These are phyloP conservation scores for Emmonsiellopsis sp. DNA, from an alignment of 2,329 filamentous ascomycete genomes.

Conservation along the genomic window DNA sequence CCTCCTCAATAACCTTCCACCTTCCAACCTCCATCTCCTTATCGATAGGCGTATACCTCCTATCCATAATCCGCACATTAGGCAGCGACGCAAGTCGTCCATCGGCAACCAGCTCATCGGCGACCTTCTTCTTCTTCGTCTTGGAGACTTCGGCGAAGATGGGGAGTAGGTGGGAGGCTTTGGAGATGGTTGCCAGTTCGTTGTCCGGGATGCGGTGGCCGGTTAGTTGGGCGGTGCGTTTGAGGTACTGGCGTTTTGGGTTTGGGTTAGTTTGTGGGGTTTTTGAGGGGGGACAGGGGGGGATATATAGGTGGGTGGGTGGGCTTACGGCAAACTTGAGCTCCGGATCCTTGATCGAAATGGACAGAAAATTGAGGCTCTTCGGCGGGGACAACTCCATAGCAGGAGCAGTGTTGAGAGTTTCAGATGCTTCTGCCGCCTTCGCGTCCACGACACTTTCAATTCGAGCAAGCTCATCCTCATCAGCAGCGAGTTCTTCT, in stretches of 20 bases:
- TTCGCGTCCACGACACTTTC: constrained; percentile 4
- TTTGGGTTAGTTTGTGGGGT: neutral
- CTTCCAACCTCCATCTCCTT: constrained; percentile 63
- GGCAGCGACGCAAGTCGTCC: constrained; percentile 45
- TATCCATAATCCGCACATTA: constrained; percentile 61
- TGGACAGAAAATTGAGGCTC: constrained; percentile 48
- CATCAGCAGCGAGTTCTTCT: constrained; percentile 4
- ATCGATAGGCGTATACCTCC: constrained; percentile 61
- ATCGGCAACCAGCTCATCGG: constrained; percentile 45
- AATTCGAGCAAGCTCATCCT: neutral
- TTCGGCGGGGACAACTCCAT: constrained; percentile 4
- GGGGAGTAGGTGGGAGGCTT: constrained; percentile 47
- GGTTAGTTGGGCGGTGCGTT: constrained; percentile 74
- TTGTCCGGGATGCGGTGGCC: constrained; percentile 66
- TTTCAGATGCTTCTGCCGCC: constrained; percentile 7
- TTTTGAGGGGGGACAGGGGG: neutral
- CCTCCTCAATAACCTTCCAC: constrained; percentile 70
- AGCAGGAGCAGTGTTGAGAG: constrained; percentile 1
- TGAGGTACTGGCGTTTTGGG: constrained; percentile 54
- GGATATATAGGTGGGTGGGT: neutral
- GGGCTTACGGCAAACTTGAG: constrained; percentile 66
- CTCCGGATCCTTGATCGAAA: constrained; percentile 48
- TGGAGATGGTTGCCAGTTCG: constrained; percentile 49
- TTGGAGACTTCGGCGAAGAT: constrained; percentile 33
- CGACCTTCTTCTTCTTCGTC: constrained; percentile 48